phyloP scores from a whole-genome alignment of 2,329 filamentous ascomycete species.

The Xylaria multiplex region DNA sequence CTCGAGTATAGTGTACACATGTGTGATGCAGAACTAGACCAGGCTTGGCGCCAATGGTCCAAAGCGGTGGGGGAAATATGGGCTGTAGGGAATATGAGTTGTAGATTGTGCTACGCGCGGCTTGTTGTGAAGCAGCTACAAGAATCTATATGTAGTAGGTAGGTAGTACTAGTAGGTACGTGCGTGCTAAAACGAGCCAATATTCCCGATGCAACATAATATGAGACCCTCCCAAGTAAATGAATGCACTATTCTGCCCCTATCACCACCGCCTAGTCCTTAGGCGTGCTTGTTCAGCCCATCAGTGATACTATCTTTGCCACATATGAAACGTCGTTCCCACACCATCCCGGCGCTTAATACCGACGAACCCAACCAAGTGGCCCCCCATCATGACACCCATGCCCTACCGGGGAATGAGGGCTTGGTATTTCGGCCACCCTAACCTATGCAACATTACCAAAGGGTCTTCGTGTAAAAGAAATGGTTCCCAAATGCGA shows the following conservation, averaged over 20 bases:
- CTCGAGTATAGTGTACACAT: not conserved
- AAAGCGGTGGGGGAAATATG: not conserved
- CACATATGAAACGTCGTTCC: conserved; percentile 36
- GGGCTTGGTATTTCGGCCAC: conserved; percentile 13
- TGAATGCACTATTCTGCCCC: conserved; percentile 18
- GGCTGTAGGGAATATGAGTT: not conserved
- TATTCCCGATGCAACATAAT: conserved; percentile 11
- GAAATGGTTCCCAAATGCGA: conserved; percentile 43
- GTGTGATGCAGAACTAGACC: not conserved
- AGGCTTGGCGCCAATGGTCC: not conserved
- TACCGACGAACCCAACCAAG: conserved; percentile 24
- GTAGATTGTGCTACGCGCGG: conserved; percentile 22
- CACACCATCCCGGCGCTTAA: conserved; percentile 32
- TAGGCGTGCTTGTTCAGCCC: conserved; percentile 23
- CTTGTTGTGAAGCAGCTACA: conserved; percentile 25
- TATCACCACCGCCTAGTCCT: conserved; percentile 26
- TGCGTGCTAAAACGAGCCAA: conserved; percentile 10
- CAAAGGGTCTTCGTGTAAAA: conserved; percentile 24
- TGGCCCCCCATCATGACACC: conserved; percentile 21
- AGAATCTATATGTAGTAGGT: conserved; percentile 14
- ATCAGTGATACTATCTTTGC: conserved; percentile 30
- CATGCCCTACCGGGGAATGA: conserved; percentile 17
- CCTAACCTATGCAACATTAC: conserved; percentile 33
- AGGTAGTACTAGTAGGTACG: too few relatives aligned
- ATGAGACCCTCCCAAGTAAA: conserved; percentile 29